Base-by-base conservation (phyloP, 2,329 filamentous ascomycete species). In the Aspergillus puulaauensis region DNA sequence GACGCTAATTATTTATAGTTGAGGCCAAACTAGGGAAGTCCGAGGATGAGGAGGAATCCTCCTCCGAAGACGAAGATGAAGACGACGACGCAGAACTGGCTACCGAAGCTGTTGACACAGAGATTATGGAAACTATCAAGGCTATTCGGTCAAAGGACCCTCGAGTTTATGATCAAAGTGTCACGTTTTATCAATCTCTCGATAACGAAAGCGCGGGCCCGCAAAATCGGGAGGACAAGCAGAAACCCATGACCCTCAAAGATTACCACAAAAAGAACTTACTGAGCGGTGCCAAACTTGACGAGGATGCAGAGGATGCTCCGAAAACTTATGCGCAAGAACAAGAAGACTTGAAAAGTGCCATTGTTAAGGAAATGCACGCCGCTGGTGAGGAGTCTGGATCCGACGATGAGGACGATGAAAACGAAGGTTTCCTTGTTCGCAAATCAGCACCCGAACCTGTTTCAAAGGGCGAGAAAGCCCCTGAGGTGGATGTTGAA, bases 231-330 rank as follows among this genome's bases (percentile, higher is more conserved):
- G 76, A 79, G 43, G 87, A 88, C 74, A 88, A 89, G 72, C 87
- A 95, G 61, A 96, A 96, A 77, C 88, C 93, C 1, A 86, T 99
- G 78, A 91, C 85, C 60, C 80, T 99, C 54, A 85, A 85, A 65
- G 92, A 99, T 75, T 99, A 97, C 74, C 95, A 99, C 70, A 88
- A 93, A 61, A 86, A 95, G 73, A 96, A 93, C 68, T 81, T 96
- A n/a, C 73, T 98, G 58, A 86, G 86, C 40, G 91, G 91, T 37
- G 84, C 87, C 15, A 80, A 85, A 17, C 83, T 88, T 14, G 81
- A 84, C 7, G 75, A 77, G 5, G 79, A 83, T 6, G 68, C 69
- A 8, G 63, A 68, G 41, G 75, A 68, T 15, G 61, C 76, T 3
- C 84, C 86, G 3, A 83, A 81, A 73, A 96, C 93, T 9, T 97